Conservation (phyloP, 768 basidiomycete genomes). For the Amanita pseudoporphyria region DNA sequence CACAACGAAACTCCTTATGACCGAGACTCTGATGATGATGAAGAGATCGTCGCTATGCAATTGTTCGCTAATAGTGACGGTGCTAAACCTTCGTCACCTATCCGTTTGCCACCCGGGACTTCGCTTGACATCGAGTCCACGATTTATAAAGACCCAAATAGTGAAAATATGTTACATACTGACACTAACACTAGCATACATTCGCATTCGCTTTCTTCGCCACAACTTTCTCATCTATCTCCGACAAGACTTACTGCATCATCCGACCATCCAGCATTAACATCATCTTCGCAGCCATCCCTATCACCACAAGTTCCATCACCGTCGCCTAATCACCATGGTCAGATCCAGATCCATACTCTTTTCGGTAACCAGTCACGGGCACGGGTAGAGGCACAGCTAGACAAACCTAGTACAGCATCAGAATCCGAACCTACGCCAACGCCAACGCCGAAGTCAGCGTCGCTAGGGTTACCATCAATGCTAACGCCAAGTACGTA, state of each 20-base stretch:
- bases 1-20: no score
- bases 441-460: background rate
- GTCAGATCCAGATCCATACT: background rate
- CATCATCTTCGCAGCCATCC: background rate
- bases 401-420: background rate
- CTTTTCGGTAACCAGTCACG: background rate
- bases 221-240: background rate
- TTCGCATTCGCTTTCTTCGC: background rate
- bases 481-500: background rate
- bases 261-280: background rate
- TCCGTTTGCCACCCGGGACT: background rate
- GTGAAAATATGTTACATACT: no score
- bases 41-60: constrained; percentile 4
- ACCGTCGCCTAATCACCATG: background rate
- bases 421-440: background rate
- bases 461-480: no score
- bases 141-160: background rate
- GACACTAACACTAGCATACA: no score
- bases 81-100: background rate
- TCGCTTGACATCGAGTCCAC: background rate
- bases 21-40: background rate
- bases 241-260: no score
- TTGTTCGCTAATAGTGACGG: background rate
- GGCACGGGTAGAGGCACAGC: background rate
- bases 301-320: background rate